These are phyloP conservation scores for Microbotryum violaceum DNA, from an alignment of 1,284 basidiomycete genomes.

Conservation along the genomic window DNA sequence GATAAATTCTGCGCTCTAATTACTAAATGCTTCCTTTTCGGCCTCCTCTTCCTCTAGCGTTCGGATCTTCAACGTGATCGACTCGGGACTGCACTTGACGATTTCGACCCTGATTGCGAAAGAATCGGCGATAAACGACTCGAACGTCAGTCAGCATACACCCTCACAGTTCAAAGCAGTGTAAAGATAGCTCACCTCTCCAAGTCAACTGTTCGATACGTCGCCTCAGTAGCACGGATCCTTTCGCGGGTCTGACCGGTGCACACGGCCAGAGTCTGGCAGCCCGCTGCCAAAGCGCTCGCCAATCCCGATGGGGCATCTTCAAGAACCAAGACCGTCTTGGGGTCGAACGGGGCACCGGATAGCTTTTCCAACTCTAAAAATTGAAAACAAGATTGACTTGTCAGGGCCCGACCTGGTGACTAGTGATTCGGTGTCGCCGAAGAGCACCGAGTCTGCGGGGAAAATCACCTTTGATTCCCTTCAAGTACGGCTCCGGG, in stretches of 20 bases:
- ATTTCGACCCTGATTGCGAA: conserved; percentile 19
- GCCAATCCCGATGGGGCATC: conserved; percentile 68
- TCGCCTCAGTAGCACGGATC: conserved; percentile 23
- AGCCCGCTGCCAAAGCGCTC: conserved; percentile 63
- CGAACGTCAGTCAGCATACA: too few relatives aligned
- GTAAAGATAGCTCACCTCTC: conserved; percentile 3
- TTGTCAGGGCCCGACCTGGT: too few relatives aligned
- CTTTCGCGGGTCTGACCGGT: conserved; percentile 55
- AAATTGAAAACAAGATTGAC: background rate
- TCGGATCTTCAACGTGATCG: conserved; percentile 20
- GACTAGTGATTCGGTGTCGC: too few relatives aligned
- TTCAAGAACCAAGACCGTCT: conserved; percentile 55
- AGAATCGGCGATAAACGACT: background rate
- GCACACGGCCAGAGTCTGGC: conserved; percentile 55
- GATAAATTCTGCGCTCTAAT: too few relatives aligned
- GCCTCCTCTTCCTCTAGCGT: conserved; percentile 28
- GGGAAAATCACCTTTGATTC: conserved; percentile 38
- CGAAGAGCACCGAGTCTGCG: background rate
- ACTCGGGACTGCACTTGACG: conserved; percentile 13
- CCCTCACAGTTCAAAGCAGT: background rate
- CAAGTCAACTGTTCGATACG: conserved; percentile 23
- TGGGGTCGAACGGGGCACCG: conserved; percentile 28
- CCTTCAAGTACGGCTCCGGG: conserved; percentile 63
- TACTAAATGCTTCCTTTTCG: background rate
- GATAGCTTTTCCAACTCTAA: conserved; percentile 12